These are phyloP conservation scores for Fragilaria crotonensis DNA, from an alignment of 108 stramenopile species.

Conservation along the genomic window DNA sequence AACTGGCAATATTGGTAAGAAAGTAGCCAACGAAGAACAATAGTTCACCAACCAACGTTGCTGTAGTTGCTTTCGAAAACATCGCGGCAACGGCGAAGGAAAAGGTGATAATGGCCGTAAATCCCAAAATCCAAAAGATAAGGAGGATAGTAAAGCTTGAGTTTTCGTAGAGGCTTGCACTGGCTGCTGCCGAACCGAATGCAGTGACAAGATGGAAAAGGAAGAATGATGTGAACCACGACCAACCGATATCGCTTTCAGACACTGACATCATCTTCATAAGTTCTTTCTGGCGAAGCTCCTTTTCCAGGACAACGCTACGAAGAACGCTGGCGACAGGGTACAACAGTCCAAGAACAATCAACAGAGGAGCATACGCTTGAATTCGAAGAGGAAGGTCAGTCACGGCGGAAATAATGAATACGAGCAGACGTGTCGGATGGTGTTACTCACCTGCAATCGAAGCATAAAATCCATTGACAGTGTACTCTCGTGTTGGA, in stretches of 20 bases:
- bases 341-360: conserved; percentile 34
- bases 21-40: conserved; percentile 76
- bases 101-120: conserved; percentile 7
- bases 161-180: conserved; percentile 27
- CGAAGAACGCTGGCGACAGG: conserved; percentile 28
- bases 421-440: conserved; percentile 1
- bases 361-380: conserved; percentile 17
- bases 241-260: conserved; percentile 36
- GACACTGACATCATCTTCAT: conserved; percentile 48
- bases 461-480: conserved; percentile 49
- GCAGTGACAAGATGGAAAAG: conserved; percentile 28
- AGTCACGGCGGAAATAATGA: background rate
- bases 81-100: background rate
- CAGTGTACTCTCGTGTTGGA: conserved; percentile 43
- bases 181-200: conserved; percentile 26
- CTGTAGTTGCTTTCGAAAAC: conserved; percentile 44
- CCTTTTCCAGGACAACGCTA: conserved; percentile 34
- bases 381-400: conserved; percentile 7
- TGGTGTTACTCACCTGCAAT: conserved; percentile 21
- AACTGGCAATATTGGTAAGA: conserved; percentile 39
- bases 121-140: conserved; percentile 25
- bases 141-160: conserved; percentile 18
- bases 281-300: conserved; percentile 38
- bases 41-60: conserved; percentile 66
- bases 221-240: conserved; percentile 32